Evolutionary conservation across 148 eudicot species (phyloP).

Genomic region (Selenicereus undatus): DNA sequence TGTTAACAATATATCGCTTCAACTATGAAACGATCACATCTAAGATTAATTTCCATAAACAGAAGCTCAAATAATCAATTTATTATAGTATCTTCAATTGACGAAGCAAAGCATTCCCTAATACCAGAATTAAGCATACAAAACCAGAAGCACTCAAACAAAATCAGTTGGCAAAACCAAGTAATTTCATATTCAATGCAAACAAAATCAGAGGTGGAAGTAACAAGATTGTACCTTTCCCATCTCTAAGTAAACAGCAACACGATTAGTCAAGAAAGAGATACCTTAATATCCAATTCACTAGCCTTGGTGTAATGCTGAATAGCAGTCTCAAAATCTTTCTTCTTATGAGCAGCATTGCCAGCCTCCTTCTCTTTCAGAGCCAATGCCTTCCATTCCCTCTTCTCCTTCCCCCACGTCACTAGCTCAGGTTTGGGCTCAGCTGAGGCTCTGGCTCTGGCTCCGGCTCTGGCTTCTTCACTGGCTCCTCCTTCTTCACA

Average conservation of each 20-base stretch:
- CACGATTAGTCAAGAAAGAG: slow-evolving; percentile 89
- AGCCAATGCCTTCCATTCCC: slow-evolving; percentile 56
- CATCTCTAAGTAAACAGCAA: slow-evolving; percentile 94
- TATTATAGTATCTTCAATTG: background rate
- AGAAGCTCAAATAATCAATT: background rate
- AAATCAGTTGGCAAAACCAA: no score
- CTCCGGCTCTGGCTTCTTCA: slow-evolving; percentile 40
- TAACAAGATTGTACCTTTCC: slow-evolving; percentile 57
- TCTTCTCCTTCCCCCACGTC: slow-evolving; percentile 60
- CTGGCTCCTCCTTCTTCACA: slow-evolving; percentile 29
- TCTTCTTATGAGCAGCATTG: slow-evolving; percentile 90
- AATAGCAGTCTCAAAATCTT: slow-evolving; percentile 83
- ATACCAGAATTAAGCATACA: background rate
- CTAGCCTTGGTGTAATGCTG: slow-evolving; percentile 55
- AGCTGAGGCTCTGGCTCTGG: slow-evolving; percentile 31
- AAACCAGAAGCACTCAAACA: no score
- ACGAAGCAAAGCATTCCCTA: background rate
- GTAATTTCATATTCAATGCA: no score
- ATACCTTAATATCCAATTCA: slow-evolving; percentile 80
- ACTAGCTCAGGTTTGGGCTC: slow-evolving; percentile 45
- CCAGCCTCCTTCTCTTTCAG: slow-evolving; percentile 89
- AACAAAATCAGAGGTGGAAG: background rate
- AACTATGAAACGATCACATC: background rate
- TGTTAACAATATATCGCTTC: no score
- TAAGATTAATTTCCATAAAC: background rate